These are phyloP conservation scores for Talaromyces funiculosus DNA, from an alignment of 2,329 filamentous ascomycete genomes.

Conservation along the genomic window DNA sequence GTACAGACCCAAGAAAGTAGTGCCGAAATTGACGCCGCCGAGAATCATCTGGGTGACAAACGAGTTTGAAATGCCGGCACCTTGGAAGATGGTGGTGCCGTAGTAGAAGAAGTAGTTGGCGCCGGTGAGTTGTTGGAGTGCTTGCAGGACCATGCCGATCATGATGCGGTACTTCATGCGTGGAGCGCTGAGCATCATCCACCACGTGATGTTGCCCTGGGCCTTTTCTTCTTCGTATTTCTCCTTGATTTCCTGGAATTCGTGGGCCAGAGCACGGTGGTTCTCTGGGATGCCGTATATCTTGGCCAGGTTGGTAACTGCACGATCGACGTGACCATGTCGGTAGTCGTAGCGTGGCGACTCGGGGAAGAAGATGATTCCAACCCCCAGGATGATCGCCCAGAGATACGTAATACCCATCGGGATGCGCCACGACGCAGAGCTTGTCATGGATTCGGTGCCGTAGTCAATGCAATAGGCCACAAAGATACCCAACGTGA, in stretches of 20 bases:
- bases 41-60: conserved; percentile 62
- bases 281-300: conserved; percentile 51
- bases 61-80: conserved; percentile 59
- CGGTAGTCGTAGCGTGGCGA: conserved; percentile 56
- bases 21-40: conserved; percentile 60
- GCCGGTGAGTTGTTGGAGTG: conserved; percentile 42
- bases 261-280: conserved; percentile 48
- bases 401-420: conserved; percentile 56
- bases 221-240: conserved; percentile 50
- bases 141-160: conserved; percentile 39
- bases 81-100: conserved; percentile 59
- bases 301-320: conserved; percentile 47
- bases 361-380: conserved; percentile 53
- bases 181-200: conserved; percentile 37
- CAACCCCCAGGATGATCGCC: conserved; percentile 49
- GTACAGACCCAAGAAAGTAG: conserved; percentile 62
- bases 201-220: conserved; percentile 29
- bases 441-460: conserved; percentile 32
- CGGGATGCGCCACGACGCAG: conserved; percentile 43
- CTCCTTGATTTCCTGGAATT: conserved; percentile 51
- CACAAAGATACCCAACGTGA: conserved; percentile 43
- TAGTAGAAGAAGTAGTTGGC: conserved; percentile 53
- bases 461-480: conserved; percentile 46
- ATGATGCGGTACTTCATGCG: conserved; percentile 39
- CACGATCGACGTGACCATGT: conserved; percentile 47